Conservation (phyloP, 441 rosid genomes). For the Syzygium malaccense region DNA sequence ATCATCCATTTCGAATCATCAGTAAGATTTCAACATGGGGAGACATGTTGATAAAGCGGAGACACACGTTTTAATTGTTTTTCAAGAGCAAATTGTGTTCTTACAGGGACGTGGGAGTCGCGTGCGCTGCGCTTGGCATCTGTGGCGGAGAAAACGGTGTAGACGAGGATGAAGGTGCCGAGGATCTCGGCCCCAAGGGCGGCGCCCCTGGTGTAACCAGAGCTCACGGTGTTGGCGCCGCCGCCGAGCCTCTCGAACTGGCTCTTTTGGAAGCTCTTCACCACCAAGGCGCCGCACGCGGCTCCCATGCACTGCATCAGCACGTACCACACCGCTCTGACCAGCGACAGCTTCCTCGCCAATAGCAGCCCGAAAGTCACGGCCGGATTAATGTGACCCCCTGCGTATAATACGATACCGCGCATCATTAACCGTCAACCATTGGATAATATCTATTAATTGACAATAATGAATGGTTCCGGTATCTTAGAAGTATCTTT, state of each 20-base stretch:
- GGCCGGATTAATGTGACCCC: conserved; percentile 58
- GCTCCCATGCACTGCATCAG: conserved; percentile 56
- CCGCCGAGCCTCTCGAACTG: conserved; percentile 29
- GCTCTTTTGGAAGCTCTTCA: conserved; percentile 31
- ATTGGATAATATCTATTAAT: neutral
- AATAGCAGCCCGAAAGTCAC: conserved; percentile 47
- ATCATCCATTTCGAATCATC: neutral
- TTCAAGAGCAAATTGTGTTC: neutral
- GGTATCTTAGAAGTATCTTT: neutral
- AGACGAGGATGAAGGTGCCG: conserved; percentile 46
- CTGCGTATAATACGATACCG: neutral
- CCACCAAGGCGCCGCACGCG: conserved; percentile 46
- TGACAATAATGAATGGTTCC: neutral
- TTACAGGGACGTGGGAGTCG: conserved; percentile 52
- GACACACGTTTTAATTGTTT: neutral
- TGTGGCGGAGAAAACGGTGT: conserved; percentile 52
- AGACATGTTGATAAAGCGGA: neutral
- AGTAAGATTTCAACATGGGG: neutral
- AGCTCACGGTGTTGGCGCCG: conserved; percentile 34
- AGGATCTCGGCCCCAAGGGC: conserved; percentile 50
- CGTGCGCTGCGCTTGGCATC: conserved; percentile 51
- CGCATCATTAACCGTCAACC: neutral
- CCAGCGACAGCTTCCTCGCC: conserved; percentile 45
- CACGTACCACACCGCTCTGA: conserved; percentile 40
- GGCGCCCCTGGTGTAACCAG: conserved; percentile 28